Evolutionary conservation across 1,139 yeast species (phyloP), one percentile per base, ranked within the genome.

Genomic region (Blastobotrys persicus): DNA sequence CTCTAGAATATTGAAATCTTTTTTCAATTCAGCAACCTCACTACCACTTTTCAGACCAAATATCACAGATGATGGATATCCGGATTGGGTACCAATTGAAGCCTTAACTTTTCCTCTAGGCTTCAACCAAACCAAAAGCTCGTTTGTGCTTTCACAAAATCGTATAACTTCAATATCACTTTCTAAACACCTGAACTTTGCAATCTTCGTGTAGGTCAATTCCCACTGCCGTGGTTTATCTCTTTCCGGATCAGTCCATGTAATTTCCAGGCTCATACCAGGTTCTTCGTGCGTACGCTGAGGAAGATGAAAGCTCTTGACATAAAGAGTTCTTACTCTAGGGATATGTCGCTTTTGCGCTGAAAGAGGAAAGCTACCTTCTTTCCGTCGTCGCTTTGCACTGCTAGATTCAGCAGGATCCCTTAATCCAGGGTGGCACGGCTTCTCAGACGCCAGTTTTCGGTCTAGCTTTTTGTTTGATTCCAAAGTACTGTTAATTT

Each of bases 261-360:
- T 13, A 19, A 42, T 42, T n/a, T 4, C 37, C 6, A 42, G 17
- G 16, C 28, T 33, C 46, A 43, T 43, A 6, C 46, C 46, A 9
- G 46, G 32, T 14, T 43, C 46, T 12, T n/a, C 4, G 28, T 43
- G 46, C 7, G n/a, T 38, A 4, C 4, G 12, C 19, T 20, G 12
- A 9, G 39, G 41, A 17, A 43, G 19, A 16, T 12, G 11, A 28
- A 37, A 37, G 11, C n/a, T 37, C 26, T 19, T 37, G 13, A 18
- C 41, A 18, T 37, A 23, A 7, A 37, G 19, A n/a, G 28, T 37
- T 18, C 41, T 19, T 4, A 3, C 7, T 16, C 19, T 19, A 12
- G 41, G 41, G 7, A 37, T 17, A 19, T n/a, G 17, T 17, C 7
- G n/a, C n/a, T 16, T 37, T 12, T 19, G 17, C 13, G 41, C 41